phyloP scores from a whole-genome alignment of 2,329 filamentous ascomycete species.

The Xylariales sp. region DNA sequence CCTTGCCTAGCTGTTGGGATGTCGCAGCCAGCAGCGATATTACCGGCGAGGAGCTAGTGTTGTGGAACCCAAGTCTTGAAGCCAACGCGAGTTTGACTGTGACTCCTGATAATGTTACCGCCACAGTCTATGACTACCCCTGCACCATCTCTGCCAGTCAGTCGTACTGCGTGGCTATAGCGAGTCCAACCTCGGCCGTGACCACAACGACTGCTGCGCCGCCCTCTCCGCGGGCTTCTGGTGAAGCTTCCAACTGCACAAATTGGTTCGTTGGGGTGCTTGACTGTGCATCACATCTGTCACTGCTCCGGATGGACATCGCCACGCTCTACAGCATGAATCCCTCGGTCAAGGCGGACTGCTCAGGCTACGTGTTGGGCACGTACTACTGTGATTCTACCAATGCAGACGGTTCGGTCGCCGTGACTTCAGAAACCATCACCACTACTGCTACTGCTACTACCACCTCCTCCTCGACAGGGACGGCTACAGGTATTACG shows the following conservation, averaged over 20 bases:
- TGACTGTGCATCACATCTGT: not conserved
- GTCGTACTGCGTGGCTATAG: not conserved
- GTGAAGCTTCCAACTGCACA: not conserved
- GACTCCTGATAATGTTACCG: not conserved
- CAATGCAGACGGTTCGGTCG: not conserved
- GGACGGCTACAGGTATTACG: not conserved
- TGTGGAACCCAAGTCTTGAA: not conserved
- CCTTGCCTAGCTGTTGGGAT: not conserved
- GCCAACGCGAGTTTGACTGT: too few species aligned
- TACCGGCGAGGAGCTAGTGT: not conserved
- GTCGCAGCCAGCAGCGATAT: not conserved
- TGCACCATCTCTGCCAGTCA: not conserved
- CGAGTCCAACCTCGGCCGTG: not conserved
- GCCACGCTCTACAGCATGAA: not conserved
- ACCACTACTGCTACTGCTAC: not conserved
- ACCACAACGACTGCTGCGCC: not conserved
- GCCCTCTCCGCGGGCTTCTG: too few species aligned
- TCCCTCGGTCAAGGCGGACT: not conserved
- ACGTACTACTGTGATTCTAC: not conserved
- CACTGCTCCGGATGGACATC: not conserved
- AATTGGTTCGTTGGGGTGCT: not conserved
- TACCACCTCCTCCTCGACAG: not conserved
- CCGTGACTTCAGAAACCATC: not conserved
- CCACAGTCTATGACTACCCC: not conserved
- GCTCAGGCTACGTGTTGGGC: not conserved